These are phyloP conservation scores for Trichomonascaceae sp. DNA, from an alignment of 1,139 yeast genomes.

Conservation along the genomic window DNA sequence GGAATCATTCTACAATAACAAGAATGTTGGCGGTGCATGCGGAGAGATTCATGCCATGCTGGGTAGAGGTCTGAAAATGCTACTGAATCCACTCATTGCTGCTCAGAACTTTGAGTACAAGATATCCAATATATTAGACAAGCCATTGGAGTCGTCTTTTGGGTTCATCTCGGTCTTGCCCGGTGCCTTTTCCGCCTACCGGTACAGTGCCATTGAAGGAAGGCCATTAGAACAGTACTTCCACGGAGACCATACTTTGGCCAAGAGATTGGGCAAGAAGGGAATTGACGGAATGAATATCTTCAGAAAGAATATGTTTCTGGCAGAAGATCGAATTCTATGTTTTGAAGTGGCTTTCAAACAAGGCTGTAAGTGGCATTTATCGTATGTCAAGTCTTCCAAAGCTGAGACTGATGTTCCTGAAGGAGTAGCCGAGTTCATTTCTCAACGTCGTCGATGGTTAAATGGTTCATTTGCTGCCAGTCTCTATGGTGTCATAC, in stretches of 20 bases:
- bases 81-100: slow-evolving; percentile 82
- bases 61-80: slow-evolving; percentile 75
- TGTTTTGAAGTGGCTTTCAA: slow-evolving; percentile 92
- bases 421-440: slow-evolving; percentile 74
- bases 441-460: slow-evolving; percentile 93
- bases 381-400: slow-evolving; percentile 82
- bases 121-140: slow-evolving; percentile 89
- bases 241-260: slow-evolving; percentile 70
- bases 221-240: slow-evolving; percentile 83
- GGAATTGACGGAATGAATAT: slow-evolving; percentile 52
- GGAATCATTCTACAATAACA: slow-evolving; percentile 93
- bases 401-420: slow-evolving; percentile 97
- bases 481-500: slow-evolving; percentile 73
- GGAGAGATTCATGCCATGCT: slow-evolving; percentile 95
- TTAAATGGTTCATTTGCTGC: slow-evolving; percentile 96
- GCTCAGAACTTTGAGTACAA: slow-evolving; percentile 95
- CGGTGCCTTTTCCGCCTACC: slow-evolving; percentile 90
- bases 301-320: slow-evolving; percentile 88
- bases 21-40: slow-evolving; percentile 96
- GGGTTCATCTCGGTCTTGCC: slow-evolving; percentile 93
- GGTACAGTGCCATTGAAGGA: slow-evolving; percentile 26
- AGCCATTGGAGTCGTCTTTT: slow-evolving; percentile 86
- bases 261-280: slow-evolving; percentile 40
- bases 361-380: slow-evolving; percentile 71
- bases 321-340: slow-evolving; percentile 91